Evolutionary conservation across 371 early-diverging fungal species (phyloP).

Genomic region (Mucor sp.): DNA sequence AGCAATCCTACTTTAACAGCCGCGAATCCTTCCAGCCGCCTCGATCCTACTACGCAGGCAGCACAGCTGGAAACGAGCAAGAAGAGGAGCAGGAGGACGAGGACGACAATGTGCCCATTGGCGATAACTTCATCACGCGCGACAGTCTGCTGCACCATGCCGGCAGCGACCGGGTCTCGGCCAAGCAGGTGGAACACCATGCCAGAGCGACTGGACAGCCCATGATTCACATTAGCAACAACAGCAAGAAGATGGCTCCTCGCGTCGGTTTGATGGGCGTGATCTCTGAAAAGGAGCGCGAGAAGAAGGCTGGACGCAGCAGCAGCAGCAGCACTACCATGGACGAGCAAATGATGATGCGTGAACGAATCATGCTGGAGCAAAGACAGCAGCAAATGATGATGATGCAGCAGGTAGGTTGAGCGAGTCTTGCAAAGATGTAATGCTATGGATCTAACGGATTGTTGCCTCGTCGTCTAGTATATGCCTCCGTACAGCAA

Average conservation of each 20-base stretch:
- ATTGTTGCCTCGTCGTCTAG: not conserved
- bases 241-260: constrained; percentile 28
- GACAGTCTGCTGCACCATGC: constrained; percentile 27
- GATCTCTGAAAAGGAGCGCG: constrained; percentile 41
- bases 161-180: not conserved
- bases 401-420: constrained; percentile 33
- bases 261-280: constrained; percentile 36
- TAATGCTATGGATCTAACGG: not conserved
- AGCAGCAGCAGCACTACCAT: constrained; percentile 21
- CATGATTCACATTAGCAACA: constrained; percentile 25
- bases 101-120: constrained; percentile 23
- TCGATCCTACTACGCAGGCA: constrained; percentile 7
- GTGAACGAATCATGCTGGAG: constrained; percentile 41
- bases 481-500: constrained; percentile 17
- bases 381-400: constrained; percentile 40
- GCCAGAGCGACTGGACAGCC: constrained; percentile 40
- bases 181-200: constrained; percentile 6
- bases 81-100: constrained; percentile 20
- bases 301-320: constrained; percentile 23
- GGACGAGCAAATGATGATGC: constrained; percentile 20
- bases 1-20: constrained; percentile 3
- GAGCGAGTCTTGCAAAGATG: not conserved
- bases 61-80: not conserved
- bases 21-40: constrained; percentile 3
- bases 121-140: constrained; percentile 30